Evolutionary conservation across 768 basidiomycete genomes (phyloP).

Genomic region (Lentinula sp.): DNA sequence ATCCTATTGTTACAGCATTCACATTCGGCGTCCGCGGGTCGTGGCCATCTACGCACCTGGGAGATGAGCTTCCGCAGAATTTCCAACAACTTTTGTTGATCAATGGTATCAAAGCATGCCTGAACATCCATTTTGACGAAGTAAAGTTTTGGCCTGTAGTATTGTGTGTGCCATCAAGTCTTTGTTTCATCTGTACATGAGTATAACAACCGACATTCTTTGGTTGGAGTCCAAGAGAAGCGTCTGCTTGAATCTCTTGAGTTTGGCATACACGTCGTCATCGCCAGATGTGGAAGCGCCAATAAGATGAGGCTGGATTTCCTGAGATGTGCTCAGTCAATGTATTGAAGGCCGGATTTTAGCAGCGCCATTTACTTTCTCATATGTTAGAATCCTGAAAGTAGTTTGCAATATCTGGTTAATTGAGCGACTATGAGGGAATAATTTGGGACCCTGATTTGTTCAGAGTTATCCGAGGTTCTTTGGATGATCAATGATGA

Average conservation of each 20-base stretch:
- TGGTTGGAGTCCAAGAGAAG: conserved; percentile 37
- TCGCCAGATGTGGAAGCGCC: conserved; percentile 82
- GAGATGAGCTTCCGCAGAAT: conserved; percentile 72
- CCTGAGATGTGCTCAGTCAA: conserved; percentile 31
- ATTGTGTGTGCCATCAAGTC: not conserved
- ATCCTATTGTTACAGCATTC: conserved; percentile 40
- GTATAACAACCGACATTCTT: conserved; percentile 37
- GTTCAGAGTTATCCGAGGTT: not conserved
- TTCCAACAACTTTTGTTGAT: conserved; percentile 76
- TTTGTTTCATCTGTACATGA: conserved; percentile 3
- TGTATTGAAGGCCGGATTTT: not conserved
- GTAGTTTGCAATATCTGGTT: conserved; percentile 82
- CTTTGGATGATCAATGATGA: no score
- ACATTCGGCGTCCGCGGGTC: not conserved
- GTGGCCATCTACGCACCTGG: conserved; percentile 38
- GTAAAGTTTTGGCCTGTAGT: conserved; percentile 73
- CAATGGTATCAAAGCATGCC: conserved; percentile 95
- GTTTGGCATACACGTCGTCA: conserved; percentile 71
- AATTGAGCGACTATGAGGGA: conserved; percentile 50
- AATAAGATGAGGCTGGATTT: conserved; percentile 51
- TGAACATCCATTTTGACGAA: conserved; percentile 97
- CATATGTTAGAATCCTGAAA: conserved; percentile 83
- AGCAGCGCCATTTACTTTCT: conserved; percentile 49
- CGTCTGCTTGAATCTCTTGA: conserved; percentile 65
- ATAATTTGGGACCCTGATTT: conserved; percentile 17